Base-by-base conservation (phyloP, 2,329 filamentous ascomycete species). In the Pezizomycotina sp. region DNA sequence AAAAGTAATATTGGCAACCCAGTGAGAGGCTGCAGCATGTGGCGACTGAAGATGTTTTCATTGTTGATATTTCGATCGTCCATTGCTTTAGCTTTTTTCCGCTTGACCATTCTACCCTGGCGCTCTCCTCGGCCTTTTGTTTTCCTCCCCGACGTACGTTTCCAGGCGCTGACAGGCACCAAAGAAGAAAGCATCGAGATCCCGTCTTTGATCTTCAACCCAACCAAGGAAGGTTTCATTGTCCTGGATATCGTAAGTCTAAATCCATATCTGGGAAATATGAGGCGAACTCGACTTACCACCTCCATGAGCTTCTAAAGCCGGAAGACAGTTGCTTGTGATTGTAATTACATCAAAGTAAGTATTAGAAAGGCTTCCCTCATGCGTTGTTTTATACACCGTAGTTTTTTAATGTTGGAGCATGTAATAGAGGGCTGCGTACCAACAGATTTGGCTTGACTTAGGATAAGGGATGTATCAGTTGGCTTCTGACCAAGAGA, bases 1-100 rank as follows among this genome's bases (percentile, higher is more conserved):
- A 82, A 31, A 77, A 74, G 56, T 86, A 89, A 98, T 92, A 50
- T 92, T 95, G 50, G 84, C 82, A 62, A 86, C 78, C 89, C 86
- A 98, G 41, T 86, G 76, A 25, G 71, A 76, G 89, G 86, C 1
- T 81, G 78, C 47, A 79, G 73, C 50, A 92, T 81, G 52, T 95
- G 86, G n/a, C 74, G 74, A 35, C 77, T 65, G 39, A 84, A 68
- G 10, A 77, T 64, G 46, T 77, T 78, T 12, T 91, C 79, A 6
- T 68, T 68, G 14, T 67, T 66, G 4, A 70, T 58, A 32, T 74
- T 46, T 86, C 77, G 2, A 65, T 58, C 26, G 78, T 71, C 86
- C 84, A 93, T 39, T 73, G 66, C 53, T 71, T 80, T 4, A 98
- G 64, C 47, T 70, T 81, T 12, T 52, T 75, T 78, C 26, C 91